Percentiles rank a stretch among this genome's conserved stretches.
These are phyloP conservation scores for Diaporthe sp. DNA, from an alignment of 2,329 filamentous ascomycete genomes.

Conservation along the genomic window DNA sequence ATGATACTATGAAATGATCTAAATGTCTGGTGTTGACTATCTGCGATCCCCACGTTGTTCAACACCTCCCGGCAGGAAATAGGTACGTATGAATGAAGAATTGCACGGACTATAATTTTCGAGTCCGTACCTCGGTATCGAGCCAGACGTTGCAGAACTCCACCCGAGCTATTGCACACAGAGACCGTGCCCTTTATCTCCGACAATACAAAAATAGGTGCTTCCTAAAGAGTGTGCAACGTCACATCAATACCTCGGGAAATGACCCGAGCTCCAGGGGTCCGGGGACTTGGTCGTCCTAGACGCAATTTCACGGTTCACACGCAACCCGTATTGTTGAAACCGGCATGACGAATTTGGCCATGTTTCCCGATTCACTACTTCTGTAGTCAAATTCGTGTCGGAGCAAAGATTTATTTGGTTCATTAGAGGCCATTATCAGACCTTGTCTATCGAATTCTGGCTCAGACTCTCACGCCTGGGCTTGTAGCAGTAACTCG, in stretches of 20 bases:
- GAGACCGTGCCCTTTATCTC: neutral
- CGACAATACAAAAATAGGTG: neutral
- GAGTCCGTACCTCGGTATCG: too few relatives aligned
- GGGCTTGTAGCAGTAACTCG: neutral
- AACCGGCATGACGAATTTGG: neutral
- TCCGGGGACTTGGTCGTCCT: neutral
- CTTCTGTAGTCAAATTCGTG: neutral
- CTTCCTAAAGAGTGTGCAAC: neutral
- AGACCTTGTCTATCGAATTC: neutral
- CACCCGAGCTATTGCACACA: too few relatives aligned
- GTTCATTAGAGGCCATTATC: neutral
- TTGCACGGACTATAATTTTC: too few relatives aligned
- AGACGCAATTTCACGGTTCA: neutral
- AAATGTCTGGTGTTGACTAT: too few relatives aligned
- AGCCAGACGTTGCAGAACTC: too few relatives aligned
- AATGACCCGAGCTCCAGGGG: neutral
- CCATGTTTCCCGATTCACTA: neutral
- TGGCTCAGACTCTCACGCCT: neutral
- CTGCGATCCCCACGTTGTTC: too few relatives aligned
- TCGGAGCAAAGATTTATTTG: neutral
- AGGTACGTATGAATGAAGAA: too few relatives aligned
- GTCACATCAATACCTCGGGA: constrained; percentile 1
- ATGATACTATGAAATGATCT: too few relatives aligned
- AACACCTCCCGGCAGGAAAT: too few relatives aligned
- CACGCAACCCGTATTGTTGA: neutral